phyloP scores from a whole-genome alignment of 345 rosid species.

The Raphanus raphanistrum region DNA sequence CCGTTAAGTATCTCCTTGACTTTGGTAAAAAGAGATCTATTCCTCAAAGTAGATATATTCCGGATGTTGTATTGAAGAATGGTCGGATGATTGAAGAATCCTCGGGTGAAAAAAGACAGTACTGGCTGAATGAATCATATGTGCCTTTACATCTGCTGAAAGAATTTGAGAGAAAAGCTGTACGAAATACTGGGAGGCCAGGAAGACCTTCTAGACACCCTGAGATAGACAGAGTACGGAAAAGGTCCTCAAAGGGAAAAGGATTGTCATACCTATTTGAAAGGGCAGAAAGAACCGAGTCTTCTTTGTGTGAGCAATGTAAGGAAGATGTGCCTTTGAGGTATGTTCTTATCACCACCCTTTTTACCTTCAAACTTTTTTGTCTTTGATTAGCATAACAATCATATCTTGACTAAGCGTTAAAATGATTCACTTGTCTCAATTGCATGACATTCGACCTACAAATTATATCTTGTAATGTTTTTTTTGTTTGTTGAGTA shows the following conservation, averaged over 20 bases:
- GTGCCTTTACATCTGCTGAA: conserved; percentile 92
- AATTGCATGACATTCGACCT: conserved; percentile 13
- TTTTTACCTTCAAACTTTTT: conserved; percentile 6
- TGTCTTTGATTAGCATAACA: conserved; percentile 9
- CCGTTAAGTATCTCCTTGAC: conserved; percentile 84
- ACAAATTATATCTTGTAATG: background rate
- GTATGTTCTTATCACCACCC: conserved; percentile 42
- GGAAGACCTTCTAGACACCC: conserved; percentile 44
- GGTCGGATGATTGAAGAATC: conserved; percentile 78
- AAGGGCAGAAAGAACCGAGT: conserved; percentile 71
- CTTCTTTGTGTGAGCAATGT: conserved; percentile 75
- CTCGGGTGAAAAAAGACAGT: conserved; percentile 80
- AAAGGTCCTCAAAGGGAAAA: conserved; percentile 45
- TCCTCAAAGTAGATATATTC: conserved; percentile 43
- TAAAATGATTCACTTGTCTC: conserved; percentile 12
- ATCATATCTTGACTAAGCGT: conserved; percentile 14
- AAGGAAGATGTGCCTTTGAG: conserved; percentile 70
- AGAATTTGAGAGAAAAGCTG: conserved; percentile 80
- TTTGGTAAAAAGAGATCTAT: conserved; percentile 78
- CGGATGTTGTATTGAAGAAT: conserved; percentile 63
- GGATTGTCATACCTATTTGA: conserved; percentile 81
- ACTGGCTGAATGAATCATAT: conserved; percentile 76
- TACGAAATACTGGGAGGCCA: conserved; percentile 53
- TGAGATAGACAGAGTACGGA: conserved; percentile 37
- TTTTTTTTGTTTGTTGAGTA: background rate